Conservation (phyloP, 345 rosid species). For the Odontarrhena argentea region DNA sequence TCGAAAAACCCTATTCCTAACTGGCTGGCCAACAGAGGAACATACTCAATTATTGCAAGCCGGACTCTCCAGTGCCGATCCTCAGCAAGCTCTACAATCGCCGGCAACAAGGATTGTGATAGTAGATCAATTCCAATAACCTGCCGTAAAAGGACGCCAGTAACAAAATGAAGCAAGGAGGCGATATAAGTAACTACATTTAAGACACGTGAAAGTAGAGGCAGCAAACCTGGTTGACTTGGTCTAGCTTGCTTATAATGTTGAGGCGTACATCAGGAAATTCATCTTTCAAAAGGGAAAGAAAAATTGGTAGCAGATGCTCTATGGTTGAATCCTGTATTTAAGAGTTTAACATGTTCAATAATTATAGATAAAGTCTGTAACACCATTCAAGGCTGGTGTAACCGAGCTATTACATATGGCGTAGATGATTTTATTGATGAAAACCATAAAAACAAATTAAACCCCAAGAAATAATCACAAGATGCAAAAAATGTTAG, state of each 20-base stretch:
- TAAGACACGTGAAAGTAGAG: not conserved
- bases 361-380: not conserved
- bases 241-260: conserved; percentile 98
- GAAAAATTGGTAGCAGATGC: conserved; percentile 95
- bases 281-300: conserved; percentile 98
- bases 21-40: conserved; percentile 95
- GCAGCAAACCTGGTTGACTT: conserved; percentile 92
- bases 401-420: conserved; percentile 11
- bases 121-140: conserved; percentile 95
- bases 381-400: not conserved
- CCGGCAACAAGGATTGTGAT: conserved; percentile 92
- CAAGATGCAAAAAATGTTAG: not conserved
- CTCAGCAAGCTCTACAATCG: conserved; percentile 98
- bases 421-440: not conserved
- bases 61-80: conserved; percentile 98
- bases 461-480: not conserved
- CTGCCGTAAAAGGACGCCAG: conserved; percentile 44
- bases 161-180: not conserved
- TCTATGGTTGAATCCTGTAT: conserved; percentile 87
- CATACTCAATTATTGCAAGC: conserved; percentile 97
- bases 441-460: not conserved
- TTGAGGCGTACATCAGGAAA: conserved; percentile 98
- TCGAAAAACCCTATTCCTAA: conserved; percentile 91
- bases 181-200: not conserved
- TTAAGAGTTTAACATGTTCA: conserved; percentile 22